Evolutionary conservation across 192 early-diverging fungal genomes (phyloP).

Genomic region (Pilaira anomala): DNA sequence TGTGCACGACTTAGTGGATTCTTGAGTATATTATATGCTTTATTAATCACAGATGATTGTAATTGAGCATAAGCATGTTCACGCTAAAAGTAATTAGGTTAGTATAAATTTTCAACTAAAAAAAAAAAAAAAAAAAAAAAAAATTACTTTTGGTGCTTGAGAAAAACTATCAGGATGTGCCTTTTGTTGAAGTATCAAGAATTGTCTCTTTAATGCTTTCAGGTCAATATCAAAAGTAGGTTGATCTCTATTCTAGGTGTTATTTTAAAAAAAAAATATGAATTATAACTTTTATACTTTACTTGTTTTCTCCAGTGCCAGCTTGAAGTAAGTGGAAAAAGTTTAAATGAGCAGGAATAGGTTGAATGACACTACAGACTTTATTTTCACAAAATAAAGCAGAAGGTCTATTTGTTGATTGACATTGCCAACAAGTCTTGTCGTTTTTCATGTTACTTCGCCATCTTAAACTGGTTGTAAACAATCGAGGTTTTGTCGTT

Average conservation of each 20-base stretch:
- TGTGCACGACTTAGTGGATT: slow-evolving; percentile 79
- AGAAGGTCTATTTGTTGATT: slow-evolving; percentile 35
- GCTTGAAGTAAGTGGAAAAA: slow-evolving; percentile 60
- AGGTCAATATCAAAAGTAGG: slow-evolving; percentile 68
- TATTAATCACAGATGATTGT: slow-evolving; percentile 84
- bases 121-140: neutral
- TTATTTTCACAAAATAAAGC: slow-evolving; percentile 56
- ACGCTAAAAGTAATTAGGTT: no score
- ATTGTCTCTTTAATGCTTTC: slow-evolving; percentile 56
- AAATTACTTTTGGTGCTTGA: slow-evolving; percentile 51
- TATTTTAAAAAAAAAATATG: neutral
- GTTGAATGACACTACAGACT: slow-evolving; percentile 60
- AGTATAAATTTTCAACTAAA: slow-evolving; percentile 3
- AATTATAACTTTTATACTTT: neutral
- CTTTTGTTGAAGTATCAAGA: slow-evolving; percentile 72
- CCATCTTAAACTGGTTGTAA: neutral
- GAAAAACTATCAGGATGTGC: slow-evolving; percentile 86
- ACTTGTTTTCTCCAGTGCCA: slow-evolving; percentile 27
- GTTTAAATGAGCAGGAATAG: slow-evolving; percentile 42
- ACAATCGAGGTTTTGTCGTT: neutral
- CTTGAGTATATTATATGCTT: slow-evolving; percentile 75
- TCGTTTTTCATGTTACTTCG: slow-evolving; percentile 8
- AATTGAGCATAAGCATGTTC: slow-evolving; percentile 61
- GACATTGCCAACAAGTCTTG: slow-evolving; percentile 66
- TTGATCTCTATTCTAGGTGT: slow-evolving; percentile 28